Evolutionary conservation across 164 flowering plant genomes (phyloP), one percentile per base, ranked within the genome.

Genomic region (grape (Vitis vinifera)): DNA sequence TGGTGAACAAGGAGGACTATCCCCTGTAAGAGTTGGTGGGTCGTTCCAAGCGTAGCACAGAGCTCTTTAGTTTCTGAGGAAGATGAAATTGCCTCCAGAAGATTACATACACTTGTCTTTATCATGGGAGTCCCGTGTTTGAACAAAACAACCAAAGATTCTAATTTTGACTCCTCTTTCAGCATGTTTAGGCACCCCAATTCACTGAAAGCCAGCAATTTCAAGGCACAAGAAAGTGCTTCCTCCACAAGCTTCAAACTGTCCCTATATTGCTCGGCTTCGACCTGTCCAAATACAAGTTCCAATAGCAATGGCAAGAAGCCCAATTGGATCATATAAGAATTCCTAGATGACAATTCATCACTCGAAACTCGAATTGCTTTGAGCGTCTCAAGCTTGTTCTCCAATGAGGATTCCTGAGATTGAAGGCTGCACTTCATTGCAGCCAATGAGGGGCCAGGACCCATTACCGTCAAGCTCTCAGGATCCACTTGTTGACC

Each of bases 211-310:
- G 85, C 74, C 55, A 83, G 59, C 75, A 89, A 67, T 13, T 75
- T 78, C 3, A 84, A 49, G n/a, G 71, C 83, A 65, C 86, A 85
- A 71, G 57, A n/a, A 31, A 89, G 83, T 15, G 84, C 82, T 68
- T 70, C 30, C 63, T 89, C 92, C 0, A 72, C 78, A 55, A 86
- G 75, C 62, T 69, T 63, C 23, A 69, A n/a, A 47, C 67, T 55
- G 5, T 80, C 77, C 23, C 44, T 17, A 1, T 67, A 66, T 13
- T 66, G 49, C 7, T 64, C 51, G 16, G 49, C 30, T 53, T 63
- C 78, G 9, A 15, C 51, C 23, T 63, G 29, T 31, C 67, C 72
- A 37, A 87, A 89, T 16, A 76, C 59, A 1, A 82, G 64, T 1
- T 72, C 70, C 27, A 91, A 63, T 3, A 91, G 59, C 13, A 80